Base-by-base conservation (phyloP, 208 protist species). In the Trypanosoma lewisi region DNA sequence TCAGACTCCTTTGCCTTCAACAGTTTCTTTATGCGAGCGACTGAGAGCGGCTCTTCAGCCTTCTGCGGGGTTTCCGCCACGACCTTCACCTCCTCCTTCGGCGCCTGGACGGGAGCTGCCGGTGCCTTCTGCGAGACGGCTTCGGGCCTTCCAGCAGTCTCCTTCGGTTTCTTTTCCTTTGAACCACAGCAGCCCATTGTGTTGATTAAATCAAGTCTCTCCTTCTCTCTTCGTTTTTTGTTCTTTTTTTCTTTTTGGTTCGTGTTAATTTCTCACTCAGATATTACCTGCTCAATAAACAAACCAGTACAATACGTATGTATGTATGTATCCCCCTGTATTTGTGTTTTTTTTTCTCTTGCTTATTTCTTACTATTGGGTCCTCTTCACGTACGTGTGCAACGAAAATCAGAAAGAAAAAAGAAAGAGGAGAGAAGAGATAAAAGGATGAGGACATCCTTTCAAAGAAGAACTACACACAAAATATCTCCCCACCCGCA, bases 171-270 rank as follows among this genome's bases (percentile, higher is more conserved):
- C 58, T 79, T 78, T 2, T 66, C 67, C 54, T 53, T 85, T 1
- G 79, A 82, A 37, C 72, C 70, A 55, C 75, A 78, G 79, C 79
- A 85, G 51, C 79, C 79, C 79, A 85, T 85, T 27, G 39, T 60
- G 23, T 59, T 23, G 31, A 45, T 28, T n/a, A 8, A 5, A 25
- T 45, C 19, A 30, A 6, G 25, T 48, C 37, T 31, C 17, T 33
- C 16, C n/a, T 39, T 36, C 16, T 63, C 17, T 37, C 37, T 63
- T 30, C 37, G 34, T 30, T 30, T 44, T 42, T 44, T 48, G 11
- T 31, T 49, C 30, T 47, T 48, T 4, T 49, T 49, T 33, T 2
- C 47, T 44, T 30, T 37, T 60, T 27, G 21, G 14, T 28, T 48
- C n/a, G 27, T 60, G 6, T 60, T 51, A 2, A 11, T 61, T 61